A percentile compares a stretch with the other conserved stretches of the same genome.
Evolutionary conservation across 2,329 filamentous ascomycete genomes (phyloP).

Genomic region (Pseudogymnoascus sp.): DNA sequence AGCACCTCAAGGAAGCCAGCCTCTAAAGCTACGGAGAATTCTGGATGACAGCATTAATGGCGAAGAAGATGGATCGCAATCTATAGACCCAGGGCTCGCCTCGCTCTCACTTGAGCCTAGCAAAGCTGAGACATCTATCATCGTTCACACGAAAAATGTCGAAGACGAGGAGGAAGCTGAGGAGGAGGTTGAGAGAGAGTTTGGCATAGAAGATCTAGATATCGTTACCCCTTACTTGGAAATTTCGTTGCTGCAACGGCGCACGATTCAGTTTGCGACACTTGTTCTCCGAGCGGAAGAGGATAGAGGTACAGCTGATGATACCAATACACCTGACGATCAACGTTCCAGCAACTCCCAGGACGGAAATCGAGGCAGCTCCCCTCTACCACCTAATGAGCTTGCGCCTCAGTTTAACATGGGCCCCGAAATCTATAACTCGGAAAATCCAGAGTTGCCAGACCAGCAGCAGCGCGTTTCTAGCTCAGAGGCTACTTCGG

Average conservation of each 20-base stretch:
- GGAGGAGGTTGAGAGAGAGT: neutral
- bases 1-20: neutral
- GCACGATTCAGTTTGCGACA: neutral
- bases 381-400: too few species aligned
- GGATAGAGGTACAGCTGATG: neutral
- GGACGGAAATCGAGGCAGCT: too few species aligned
- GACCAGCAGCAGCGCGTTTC: neutral
- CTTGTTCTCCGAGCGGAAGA: neutral
- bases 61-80: neutral
- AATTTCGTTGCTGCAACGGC: neutral
- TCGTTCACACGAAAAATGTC: neutral
- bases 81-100: neutral
- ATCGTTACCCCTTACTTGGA: neutral
- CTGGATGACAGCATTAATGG: neutral
- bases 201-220: neutral
- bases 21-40: neutral
- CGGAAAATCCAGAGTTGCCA: neutral
- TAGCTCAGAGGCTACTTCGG: neutral
- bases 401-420: too few species aligned
- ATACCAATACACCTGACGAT: neutral
- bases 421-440: neutral
- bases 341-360: neutral
- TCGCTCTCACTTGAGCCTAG: neutral
- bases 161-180: neutral
- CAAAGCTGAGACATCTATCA: neutral